Evolutionary conservation across 108 stramenopile species (phyloP), one percentile per base, ranked within the genome.

Genomic region (Skeletonema grethae): DNA sequence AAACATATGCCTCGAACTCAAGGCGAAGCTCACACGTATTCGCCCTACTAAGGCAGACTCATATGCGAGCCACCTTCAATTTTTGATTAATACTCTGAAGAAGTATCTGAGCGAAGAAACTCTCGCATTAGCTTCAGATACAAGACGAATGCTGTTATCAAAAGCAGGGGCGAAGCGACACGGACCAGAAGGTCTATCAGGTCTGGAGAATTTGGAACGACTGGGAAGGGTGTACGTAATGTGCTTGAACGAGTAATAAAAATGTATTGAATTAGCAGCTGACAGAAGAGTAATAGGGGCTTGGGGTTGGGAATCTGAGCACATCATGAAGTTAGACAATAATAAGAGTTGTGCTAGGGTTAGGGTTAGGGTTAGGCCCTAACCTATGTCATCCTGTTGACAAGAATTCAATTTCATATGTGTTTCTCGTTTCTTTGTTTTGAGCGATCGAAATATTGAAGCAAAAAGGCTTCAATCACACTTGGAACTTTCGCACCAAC

Each of bases 161-260:
- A 89, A 89, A 62, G 84, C 89, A 9, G 88, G 92, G 20, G 62
- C 83, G 7, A 86, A 87, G 29, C 75, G 67, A 11, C 81, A 90
- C 57, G 93, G 93, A 11, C 93, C 93, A n/a, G 90, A 94, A 63
- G 93, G 93, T 28, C 79, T 94, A 7, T 87, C 87, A 9, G 88
- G 86, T 0, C 31, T 94, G 16, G 93, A 94, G 65, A 88, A 90
- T 30, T 65, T 94, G 46, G 93, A 94, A 66, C 73, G 93, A 58
- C 85, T 90, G 32, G 93, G 93, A 9, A 77, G 93, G 57, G 90
- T 94, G 3, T 94, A 91, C 65, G 89, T 94, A 0, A 76, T 94
- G 36, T 94, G 93, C 68, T 65, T 94, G 34, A 88, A 87, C 57
- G 87, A 89, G 16, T 75, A 32, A 75, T 34, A 67, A 31, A n/a